phyloP scores from a whole-genome alignment of 2,329 filamentous ascomycete species.

The Alternaria alternata region DNA sequence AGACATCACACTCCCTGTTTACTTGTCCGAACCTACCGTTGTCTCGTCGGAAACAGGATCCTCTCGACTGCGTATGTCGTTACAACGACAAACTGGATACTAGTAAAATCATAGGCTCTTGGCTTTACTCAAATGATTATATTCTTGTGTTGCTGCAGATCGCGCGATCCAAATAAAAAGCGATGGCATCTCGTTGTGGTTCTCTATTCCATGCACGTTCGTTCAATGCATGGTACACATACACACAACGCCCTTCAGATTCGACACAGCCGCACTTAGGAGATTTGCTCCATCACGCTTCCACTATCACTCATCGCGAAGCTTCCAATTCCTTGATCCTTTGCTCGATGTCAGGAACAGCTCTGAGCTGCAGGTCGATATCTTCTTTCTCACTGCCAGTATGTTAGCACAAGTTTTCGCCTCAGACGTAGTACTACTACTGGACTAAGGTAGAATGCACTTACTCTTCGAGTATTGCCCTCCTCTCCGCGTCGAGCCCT shows the following conservation, averaged over 20 bases:
- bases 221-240: not conserved
- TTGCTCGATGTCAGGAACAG: slow-evolving; percentile 87
- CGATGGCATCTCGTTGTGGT: not conserved
- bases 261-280: not conserved
- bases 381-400: slow-evolving; percentile 81
- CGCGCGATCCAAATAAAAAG: not conserved
- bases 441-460: slow-evolving; percentile 29
- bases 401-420: slow-evolving; percentile 23
- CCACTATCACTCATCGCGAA: slow-evolving; percentile 9
- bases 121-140: not conserved
- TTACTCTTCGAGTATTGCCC: slow-evolving; percentile 85
- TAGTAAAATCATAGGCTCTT: not conserved
- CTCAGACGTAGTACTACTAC: not conserved
- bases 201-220: not conserved
- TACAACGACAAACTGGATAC: not conserved
- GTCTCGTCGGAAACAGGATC: not conserved
- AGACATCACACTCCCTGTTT: no score
- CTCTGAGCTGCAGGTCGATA: slow-evolving; percentile 81
- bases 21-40: no score
- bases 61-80: not conserved
- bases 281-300: not conserved
- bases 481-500: slow-evolving; percentile 82
- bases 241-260: not conserved
- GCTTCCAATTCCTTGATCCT: slow-evolving; percentile 78
- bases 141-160: not conserved